Base-by-base conservation (phyloP, 106 monocot species). In the Allium sativum region DNA sequence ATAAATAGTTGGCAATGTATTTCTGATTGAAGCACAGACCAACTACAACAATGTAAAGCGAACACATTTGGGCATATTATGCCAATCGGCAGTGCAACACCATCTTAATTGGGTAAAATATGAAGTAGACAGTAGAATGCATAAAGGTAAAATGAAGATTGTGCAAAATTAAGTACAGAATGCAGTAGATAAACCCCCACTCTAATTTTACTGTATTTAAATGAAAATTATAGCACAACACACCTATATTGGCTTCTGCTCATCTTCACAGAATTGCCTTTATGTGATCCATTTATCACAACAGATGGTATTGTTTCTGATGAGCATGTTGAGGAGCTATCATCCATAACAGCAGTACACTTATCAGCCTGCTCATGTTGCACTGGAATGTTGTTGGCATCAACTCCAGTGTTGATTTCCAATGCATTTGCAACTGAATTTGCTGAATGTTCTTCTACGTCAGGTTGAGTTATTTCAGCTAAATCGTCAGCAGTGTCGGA, bases 281-380 rank as follows among this genome's bases (percentile, higher is more conserved):
- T 91, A 53, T 72, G 46, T 64, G 70, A 65, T 21, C 67, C 84
- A 65, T 63, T 76, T 18, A 83, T 45, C 48, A 73, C 72, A 66
- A 84, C 65, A 43, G 92, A 79, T 0, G 74, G 84, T 52, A 88
- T 71, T 1, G 93, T 84, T 40, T 98, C 91, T 13, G 84, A 78
- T 44, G 91, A 98, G 76, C 91, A 84, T 40, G 84, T 87, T 4
- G 88, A 98, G 18, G 91, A 98, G 69, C 85, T 88, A 45, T 98
- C 96, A 74, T 98, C 91, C 65, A 85, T 40, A 68, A 65, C 18
- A 53, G 77, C 66, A 52, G 45, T 70, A 47, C 58, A 67, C 65
- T 80, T 98, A 57, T 80, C 85, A 31, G 15, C 17, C 46, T 80
- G 77, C 9, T 46, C 82, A 73, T 69, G 68, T 71, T 59, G 78